phyloP scores from a whole-genome alignment of 805 yeast species.

The Candida stauntonica region DNA sequence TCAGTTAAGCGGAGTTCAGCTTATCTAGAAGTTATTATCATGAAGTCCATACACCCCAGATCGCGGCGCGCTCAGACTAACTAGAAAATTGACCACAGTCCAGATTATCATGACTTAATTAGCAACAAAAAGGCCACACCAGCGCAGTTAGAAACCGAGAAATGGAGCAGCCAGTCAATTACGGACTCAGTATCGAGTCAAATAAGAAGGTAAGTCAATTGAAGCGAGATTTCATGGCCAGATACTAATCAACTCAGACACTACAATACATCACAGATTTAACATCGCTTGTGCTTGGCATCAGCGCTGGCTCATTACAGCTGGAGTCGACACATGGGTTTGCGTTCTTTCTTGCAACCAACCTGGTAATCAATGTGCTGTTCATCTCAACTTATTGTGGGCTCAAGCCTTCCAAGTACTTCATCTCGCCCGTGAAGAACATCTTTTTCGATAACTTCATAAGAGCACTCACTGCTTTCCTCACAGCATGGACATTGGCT shows the following conservation, averaged over 20 bases:
- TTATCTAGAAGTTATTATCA: no score
- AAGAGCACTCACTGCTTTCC: constrained; percentile 19
- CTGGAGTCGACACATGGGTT: constrained; percentile 24
- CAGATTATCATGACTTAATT: no score
- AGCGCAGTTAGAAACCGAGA: no score
- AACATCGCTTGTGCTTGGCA: constrained; percentile 23
- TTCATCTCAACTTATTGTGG: constrained; percentile 10
- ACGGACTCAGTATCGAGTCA: constrained; percentile 15
- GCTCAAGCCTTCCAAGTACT: constrained; percentile 10
- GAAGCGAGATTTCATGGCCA: no score
- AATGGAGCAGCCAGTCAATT: constrained; percentile 24
- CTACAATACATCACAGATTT: constrained; percentile 24
- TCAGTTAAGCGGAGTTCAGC: no score
- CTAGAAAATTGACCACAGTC: no score
- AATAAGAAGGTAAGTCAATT: constrained; percentile 14
- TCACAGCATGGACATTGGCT: constrained; percentile 28
- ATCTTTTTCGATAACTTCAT: constrained; percentile 15
- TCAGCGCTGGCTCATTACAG: constrained; percentile 24
- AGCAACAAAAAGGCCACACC: no score
- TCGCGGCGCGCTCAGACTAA: no score
- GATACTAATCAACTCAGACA: no score
- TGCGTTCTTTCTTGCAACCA: constrained; percentile 13
- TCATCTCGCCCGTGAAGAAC: constrained; percentile 13
- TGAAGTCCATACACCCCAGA: no score
- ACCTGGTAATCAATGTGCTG: constrained; percentile 5